Conservation (phyloP, 768 basidiomycete genomes). For the Suillus weaverae region DNA sequence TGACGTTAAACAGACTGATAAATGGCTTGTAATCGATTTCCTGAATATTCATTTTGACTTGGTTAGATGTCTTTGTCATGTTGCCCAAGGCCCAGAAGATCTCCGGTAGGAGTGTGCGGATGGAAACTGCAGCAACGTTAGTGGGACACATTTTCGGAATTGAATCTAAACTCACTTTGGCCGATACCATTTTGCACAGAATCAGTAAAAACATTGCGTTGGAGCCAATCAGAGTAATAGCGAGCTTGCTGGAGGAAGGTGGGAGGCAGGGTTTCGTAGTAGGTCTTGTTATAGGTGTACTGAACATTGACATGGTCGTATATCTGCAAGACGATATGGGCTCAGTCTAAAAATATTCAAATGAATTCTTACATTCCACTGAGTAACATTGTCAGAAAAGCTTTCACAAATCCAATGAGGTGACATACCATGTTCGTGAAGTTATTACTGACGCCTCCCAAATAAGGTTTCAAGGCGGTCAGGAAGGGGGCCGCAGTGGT, state of each 20-base stretch:
- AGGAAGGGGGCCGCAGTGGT: conserved; percentile 25
- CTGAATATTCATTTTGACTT: conserved; percentile 69
- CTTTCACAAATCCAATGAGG: not conserved
- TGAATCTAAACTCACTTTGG: conserved; percentile 53
- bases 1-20: conserved; percentile 76
- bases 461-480: conserved; percentile 22
- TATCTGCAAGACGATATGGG: conserved; percentile 39
- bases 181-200: conserved; percentile 58
- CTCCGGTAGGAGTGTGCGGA: conserved; percentile 66
- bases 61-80: conserved; percentile 71
- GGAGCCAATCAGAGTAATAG: conserved; percentile 70
- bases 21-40: conserved; percentile 82
- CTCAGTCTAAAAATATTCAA: not conserved
- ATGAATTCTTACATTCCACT: conserved; percentile 63
- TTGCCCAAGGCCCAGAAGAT: conserved; percentile 67
- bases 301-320: conserved; percentile 73
- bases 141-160: not conserved
- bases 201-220: conserved; percentile 66
- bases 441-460: conserved; percentile 25
- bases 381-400: not conserved
- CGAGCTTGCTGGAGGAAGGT: conserved; percentile 67
- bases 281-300: conserved; percentile 75
- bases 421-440: conserved; percentile 34
- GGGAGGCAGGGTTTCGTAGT: conserved; percentile 68
- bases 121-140: conserved; percentile 53